phyloP scores from a whole-genome alignment of 257 asterid species.

The Petunia axillaris region DNA sequence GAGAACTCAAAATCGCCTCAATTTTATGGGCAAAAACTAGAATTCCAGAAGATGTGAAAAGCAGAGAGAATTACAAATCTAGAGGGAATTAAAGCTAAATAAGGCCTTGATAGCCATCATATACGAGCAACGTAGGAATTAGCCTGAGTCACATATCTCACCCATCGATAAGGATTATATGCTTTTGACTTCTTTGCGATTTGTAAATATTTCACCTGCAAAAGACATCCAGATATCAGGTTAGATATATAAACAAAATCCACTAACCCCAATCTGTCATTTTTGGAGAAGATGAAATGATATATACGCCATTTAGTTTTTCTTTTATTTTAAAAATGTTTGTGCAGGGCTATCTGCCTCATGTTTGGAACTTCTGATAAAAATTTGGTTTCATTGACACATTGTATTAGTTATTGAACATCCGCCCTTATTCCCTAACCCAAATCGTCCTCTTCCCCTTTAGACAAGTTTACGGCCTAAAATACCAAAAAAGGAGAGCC shows the following conservation, averaged over 20 bases:
- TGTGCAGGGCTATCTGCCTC: background rate
- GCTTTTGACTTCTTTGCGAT: conserved; percentile 83
- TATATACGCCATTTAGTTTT: background rate
- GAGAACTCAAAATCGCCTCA: conserved; percentile 18
- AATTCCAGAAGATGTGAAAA: background rate
- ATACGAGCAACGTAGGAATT: conserved; percentile 98
- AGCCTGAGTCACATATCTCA: conserved; percentile 94
- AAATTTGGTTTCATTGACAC: background rate
- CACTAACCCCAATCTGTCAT: background rate
- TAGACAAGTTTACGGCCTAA: background rate
- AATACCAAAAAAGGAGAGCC: background rate
- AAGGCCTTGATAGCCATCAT: conserved; percentile 35
- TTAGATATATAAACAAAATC: background rate
- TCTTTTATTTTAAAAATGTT: background rate
- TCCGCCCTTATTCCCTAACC: background rate
- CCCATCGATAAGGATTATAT: conserved; percentile 94
- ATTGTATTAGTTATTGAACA: background rate
- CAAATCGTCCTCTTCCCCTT: background rate
- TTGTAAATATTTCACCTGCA: conserved; percentile 94
- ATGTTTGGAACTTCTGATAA: background rate
- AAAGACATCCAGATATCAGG: conserved; percentile 26
- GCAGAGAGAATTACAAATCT: background rate
- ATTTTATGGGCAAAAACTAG: background rate
- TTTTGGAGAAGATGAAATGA: background rate
- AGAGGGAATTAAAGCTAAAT: background rate